Conservation (phyloP, 164 flowering plant genomes). For the Macadamia tetraphylla region DNA sequence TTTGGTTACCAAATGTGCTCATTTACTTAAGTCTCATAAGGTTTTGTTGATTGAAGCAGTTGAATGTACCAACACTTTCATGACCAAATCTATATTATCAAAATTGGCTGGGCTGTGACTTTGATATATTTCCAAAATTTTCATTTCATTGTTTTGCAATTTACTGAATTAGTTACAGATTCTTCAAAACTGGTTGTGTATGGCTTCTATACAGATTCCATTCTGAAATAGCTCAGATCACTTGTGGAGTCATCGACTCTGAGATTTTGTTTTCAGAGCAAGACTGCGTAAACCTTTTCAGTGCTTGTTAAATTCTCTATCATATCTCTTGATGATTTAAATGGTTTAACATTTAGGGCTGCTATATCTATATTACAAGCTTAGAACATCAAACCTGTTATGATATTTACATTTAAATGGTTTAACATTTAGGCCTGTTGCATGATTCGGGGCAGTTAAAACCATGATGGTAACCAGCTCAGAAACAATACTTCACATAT, state of each 20-base stretch:
- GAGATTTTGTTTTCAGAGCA: no score
- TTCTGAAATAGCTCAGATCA: no score
- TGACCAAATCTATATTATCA: conserved; percentile 56
- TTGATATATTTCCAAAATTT: not conserved
- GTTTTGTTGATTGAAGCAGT: conserved; percentile 34
- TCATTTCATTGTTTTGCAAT: not conserved
- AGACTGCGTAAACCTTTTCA: not conserved
- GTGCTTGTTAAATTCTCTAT: not conserved
- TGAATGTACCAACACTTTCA: conserved; percentile 46
- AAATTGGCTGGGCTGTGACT: conserved; percentile 41
- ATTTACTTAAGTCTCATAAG: conserved; percentile 40
- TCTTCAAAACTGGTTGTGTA: not conserved
- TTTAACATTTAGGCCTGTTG: no score
- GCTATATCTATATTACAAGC: no score
- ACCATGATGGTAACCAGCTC: no score
- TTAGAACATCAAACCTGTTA: no score
- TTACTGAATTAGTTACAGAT: not conserved
- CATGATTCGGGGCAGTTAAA: no score
- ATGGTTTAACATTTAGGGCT: no score
- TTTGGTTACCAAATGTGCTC: conserved; percentile 49
- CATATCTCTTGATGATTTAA: not conserved
- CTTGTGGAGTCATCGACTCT: no score
- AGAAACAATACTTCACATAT: no score
- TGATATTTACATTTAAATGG: no score
- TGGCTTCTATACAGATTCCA: no score